Percentiles rank a stretch among this genome's conserved stretches.
Evolutionary conservation across 2,329 filamentous ascomycete species (phyloP).

Genomic region (Cercospora nicotianae): DNA sequence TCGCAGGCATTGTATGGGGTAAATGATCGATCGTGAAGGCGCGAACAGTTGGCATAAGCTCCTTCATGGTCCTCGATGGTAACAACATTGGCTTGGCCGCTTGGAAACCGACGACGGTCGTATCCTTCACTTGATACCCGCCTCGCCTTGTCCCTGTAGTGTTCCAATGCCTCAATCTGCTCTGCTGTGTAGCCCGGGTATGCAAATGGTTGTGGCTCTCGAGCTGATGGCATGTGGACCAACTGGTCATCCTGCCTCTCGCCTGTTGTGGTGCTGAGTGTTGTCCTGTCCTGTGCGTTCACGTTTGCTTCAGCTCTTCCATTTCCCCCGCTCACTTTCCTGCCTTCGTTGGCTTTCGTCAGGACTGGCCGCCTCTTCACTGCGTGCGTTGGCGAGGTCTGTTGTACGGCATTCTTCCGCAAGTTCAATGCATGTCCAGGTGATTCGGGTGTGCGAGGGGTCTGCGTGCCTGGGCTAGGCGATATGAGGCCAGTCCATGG

Average conservation of each 20-base stretch:
- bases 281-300: not conserved
- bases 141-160: conserved; percentile 34
- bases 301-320: not conserved
- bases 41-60: not conserved
- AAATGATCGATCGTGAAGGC: not conserved
- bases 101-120: conserved; percentile 24
- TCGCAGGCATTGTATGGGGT: conserved; percentile 13
- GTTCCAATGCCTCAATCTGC: conserved; percentile 37
- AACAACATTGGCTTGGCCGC: not conserved
- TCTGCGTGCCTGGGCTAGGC: conserved; percentile 33
- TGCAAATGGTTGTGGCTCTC: conserved; percentile 38
- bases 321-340: conserved; percentile 29
- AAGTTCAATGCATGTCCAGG: conserved; percentile 36
- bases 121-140: conserved; percentile 33
- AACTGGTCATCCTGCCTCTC: conserved; percentile 31
- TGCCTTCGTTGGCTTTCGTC: conserved; percentile 31
- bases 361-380: conserved; percentile 20
- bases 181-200: conserved; percentile 34
- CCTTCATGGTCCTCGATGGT: not conserved
- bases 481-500: conserved; percentile 39
- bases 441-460: conserved; percentile 33
- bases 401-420: conserved; percentile 14
- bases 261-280: not conserved
- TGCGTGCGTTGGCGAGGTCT: conserved; percentile 26
- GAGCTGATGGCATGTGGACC: conserved; percentile 39